Base-by-base conservation (phyloP, 2,329 filamentous ascomycete species). In the Penicillium sp. region DNA sequence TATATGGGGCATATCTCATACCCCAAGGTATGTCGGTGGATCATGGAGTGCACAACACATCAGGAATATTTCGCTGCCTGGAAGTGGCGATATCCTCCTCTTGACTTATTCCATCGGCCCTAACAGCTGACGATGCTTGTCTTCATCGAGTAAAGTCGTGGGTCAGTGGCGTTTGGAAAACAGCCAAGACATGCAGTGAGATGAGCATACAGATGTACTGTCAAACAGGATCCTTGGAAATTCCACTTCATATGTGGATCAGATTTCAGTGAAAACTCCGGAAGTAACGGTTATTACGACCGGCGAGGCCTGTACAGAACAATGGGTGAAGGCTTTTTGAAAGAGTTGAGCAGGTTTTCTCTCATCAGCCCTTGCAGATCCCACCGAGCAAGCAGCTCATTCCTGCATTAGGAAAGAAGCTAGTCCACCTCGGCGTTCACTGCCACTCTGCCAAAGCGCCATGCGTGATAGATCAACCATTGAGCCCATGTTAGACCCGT, bases 91-190 rank as follows among this genome's bases (percentile, higher is more conserved):
- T 35, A 23, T 35, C 9, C 42, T 49, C 25, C 4, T 11, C 26
- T 14, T 45, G 27, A 13, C 48, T 33, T 54, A 52, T 29, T 26
- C 13, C 42, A 46, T 44, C 27, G 35, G 27, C 35, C 31, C 45
- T 27, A 25, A 37, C 39, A 50, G 46, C 42, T 33, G 51, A 27
- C 14, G 5, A 49, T 44, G 27, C 19, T 31, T 29, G 14, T 21
- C 31, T 26, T 26, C 27, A 13, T 29, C 21, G 46, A 50, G 23
- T 14, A n/a, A 27, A 5, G 33, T 31, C 55, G 52, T 61, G 61
- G 57, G 53, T 56, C 57, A 26, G 59, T 64, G 61, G 59, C 59
- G 54, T 55, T 42, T 35, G 21, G 23, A 49, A 52, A 37, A 43
- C 45, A 49, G 21, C 39, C 47, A 27, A 46, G 26, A 25, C n/a